phyloP scores from a whole-genome alignment of 2,329 filamentous ascomycete genomes.

The Ceratocystis harringtonii region DNA sequence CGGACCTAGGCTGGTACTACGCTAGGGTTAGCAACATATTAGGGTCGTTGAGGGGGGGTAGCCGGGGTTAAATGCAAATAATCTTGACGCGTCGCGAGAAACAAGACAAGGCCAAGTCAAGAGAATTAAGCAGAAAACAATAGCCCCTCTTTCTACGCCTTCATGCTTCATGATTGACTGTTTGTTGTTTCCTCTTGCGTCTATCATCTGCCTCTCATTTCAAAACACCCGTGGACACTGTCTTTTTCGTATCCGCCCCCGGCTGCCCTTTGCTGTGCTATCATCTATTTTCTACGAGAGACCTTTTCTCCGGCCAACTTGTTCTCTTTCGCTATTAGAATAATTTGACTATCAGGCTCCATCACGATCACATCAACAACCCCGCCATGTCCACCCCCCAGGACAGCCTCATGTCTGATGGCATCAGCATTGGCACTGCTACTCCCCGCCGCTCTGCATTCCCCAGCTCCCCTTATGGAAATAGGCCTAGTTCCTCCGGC shows the following conservation, averaged over 20 bases:
- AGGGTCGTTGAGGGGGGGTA: not conserved
- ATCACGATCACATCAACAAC: not conserved
- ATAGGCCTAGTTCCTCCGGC: conserved; percentile 34
- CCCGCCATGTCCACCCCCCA: conserved; percentile 15
- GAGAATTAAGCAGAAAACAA: not conserved
- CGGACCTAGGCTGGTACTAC: too few relatives aligned
- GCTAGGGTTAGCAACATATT: not conserved
- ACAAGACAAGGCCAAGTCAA: too few relatives aligned
- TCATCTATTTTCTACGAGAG: too few relatives aligned
- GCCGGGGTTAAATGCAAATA: conserved; percentile 11
- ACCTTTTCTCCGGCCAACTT: too few relatives aligned
- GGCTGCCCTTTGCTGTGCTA: too few relatives aligned
- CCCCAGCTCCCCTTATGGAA: conserved; percentile 13
- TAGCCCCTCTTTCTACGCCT: conserved; percentile 2
- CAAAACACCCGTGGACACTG: too few relatives aligned
- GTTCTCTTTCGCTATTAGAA: too few relatives aligned
- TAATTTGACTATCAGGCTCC: too few relatives aligned
- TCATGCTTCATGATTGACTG: too few relatives aligned
- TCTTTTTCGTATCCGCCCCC: too few relatives aligned
- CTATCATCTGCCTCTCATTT: too few relatives aligned
- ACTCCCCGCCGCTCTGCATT: conserved; percentile 32
- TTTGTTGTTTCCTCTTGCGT: too few relatives aligned
- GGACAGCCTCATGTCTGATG: conserved; percentile 38
- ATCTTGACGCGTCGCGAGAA: conserved; percentile 7
- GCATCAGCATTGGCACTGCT: conserved; percentile 28